phyloP scores from a whole-genome alignment of 805 yeast genomes.

The Pichia scutulata region DNA sequence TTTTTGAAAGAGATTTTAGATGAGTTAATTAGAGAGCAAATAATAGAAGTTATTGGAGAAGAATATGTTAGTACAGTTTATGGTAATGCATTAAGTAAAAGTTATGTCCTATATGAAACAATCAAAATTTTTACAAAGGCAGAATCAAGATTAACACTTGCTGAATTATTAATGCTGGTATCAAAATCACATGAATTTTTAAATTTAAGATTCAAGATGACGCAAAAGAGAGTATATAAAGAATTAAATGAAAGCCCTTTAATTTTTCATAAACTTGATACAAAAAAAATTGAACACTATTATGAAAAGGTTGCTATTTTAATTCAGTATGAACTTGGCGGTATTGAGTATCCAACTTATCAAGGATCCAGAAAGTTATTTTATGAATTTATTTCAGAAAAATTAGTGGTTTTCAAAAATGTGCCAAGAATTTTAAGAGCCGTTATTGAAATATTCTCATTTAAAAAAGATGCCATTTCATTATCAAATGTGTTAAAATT shows the following conservation, averaged over 20 bases:
- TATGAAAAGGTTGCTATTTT: slow-evolving; percentile 35
- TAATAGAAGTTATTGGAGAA: slow-evolving; percentile 20
- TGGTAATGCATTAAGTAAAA: slow-evolving; percentile 43
- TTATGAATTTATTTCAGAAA: slow-evolving; percentile 37
- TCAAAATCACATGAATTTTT: slow-evolving; percentile 35
- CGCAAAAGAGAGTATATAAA: slow-evolving; percentile 38
- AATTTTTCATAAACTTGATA: slow-evolving; percentile 31
- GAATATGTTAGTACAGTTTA: slow-evolving; percentile 29
- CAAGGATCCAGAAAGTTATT: slow-evolving; percentile 34
- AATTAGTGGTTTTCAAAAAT: slow-evolving; percentile 34
- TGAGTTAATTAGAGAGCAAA: slow-evolving; percentile 25
- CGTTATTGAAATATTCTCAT: slow-evolving; percentile 36
- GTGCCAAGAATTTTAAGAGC: slow-evolving; percentile 36
- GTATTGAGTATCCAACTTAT: slow-evolving; percentile 38
- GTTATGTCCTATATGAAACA: slow-evolving; percentile 39
- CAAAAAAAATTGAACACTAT: slow-evolving; percentile 22
- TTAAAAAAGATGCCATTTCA: slow-evolving; percentile 36
- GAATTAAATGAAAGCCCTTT: slow-evolving; percentile 36
- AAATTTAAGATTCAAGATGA: slow-evolving; percentile 32
- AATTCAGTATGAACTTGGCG: slow-evolving; percentile 45
- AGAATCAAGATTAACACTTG: slow-evolving; percentile 6
- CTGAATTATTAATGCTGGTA: slow-evolving; percentile 23
- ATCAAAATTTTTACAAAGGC: slow-evolving; percentile 30
- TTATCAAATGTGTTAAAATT: slow-evolving; percentile 32
- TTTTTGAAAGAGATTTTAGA: slow-evolving; percentile 20